These are phyloP conservation scores for Syzygium aromaticum DNA, from an alignment of 345 rosid species.

Conservation along the genomic window DNA sequence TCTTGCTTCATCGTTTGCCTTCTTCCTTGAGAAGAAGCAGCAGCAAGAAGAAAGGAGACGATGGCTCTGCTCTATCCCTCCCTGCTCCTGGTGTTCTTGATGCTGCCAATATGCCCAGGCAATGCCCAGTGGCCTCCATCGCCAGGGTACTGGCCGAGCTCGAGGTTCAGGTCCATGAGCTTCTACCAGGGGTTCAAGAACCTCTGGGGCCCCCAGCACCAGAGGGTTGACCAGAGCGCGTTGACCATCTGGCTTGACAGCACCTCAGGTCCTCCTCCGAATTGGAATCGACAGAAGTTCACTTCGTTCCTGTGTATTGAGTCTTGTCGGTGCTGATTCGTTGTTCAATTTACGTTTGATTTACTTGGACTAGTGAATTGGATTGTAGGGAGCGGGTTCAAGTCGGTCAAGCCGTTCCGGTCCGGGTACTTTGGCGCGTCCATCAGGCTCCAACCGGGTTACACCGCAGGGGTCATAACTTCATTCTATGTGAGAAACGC, in stretches of 20 bases:
- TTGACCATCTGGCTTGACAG: slow-evolving; percentile 88
- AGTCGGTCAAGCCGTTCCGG: slow-evolving; percentile 75
- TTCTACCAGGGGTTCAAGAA: slow-evolving; percentile 64
- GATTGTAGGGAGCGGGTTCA: slow-evolving; percentile 80
- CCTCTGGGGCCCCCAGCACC: slow-evolving; percentile 96
- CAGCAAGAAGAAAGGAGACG: not conserved
- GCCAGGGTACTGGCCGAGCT: slow-evolving; percentile 93
- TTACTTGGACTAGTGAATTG: not conserved
- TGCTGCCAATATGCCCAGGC: slow-evolving; percentile 27
- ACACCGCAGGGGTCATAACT: slow-evolving; percentile 95
- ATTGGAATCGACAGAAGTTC: not conserved
- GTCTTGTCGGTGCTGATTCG: not conserved
- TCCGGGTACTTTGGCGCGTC: slow-evolving; percentile 92
- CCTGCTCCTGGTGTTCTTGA: slow-evolving; percentile 20
- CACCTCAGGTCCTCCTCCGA: slow-evolving; percentile 42
- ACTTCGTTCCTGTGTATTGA: not conserved
- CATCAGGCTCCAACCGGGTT: slow-evolving; percentile 83
- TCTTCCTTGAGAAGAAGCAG: not conserved
- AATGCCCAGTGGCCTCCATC: slow-evolving; percentile 71
- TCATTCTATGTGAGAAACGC: slow-evolving; percentile 67
- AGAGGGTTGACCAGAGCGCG: slow-evolving; percentile 48
- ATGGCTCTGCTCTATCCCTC: slow-evolving; percentile 7
- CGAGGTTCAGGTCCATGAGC: slow-evolving; percentile 57
- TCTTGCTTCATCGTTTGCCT: not conserved
- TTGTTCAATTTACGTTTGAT: not conserved